Evolutionary conservation across 176 grass and related monocot genomes (phyloP).

Genomic region (Panicum miliaceum): DNA sequence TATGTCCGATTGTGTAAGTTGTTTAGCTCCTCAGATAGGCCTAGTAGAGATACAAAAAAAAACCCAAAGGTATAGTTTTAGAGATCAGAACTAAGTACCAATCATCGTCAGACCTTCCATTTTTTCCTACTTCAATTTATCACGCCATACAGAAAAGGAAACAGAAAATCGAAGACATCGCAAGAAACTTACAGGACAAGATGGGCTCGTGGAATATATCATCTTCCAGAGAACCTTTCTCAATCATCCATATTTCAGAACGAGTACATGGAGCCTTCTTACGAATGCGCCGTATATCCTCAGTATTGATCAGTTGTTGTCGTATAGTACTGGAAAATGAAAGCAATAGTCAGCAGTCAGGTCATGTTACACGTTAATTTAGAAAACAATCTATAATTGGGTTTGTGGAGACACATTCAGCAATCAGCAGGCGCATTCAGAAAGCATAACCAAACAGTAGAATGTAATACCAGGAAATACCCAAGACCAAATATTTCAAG

Average conservation of each 20-base stretch:
- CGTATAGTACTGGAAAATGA: constrained; percentile 75
- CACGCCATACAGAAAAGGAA: constrained; percentile 9
- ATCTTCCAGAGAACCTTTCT: constrained; percentile 90
- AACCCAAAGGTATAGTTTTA: constrained; percentile 6
- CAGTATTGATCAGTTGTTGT: constrained; percentile 94
- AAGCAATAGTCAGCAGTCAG: constrained; percentile 1
- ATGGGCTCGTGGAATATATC: constrained; percentile 79
- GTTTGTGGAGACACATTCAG: not conserved
- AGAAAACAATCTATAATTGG: not conserved
- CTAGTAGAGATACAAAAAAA: constrained; percentile 51
- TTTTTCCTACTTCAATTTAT: constrained; percentile 3
- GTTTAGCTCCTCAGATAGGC: constrained; percentile 69
- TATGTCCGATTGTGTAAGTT: constrained; percentile 55
- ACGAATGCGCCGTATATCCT: constrained; percentile 90
- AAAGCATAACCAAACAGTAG: constrained; percentile 27
- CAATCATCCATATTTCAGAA: constrained; percentile 96
- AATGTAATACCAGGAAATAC: constrained; percentile 25
- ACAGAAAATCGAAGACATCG: constrained; percentile 23
- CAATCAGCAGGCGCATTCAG: not conserved
- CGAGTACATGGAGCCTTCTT: constrained; percentile 99
- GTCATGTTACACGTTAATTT: constrained; percentile 11
- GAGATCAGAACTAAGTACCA: not conserved
- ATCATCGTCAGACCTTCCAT: constrained; percentile 29
- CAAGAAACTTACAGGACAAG: constrained; percentile 63
- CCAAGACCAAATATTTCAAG: constrained; percentile 37